These are phyloP conservation scores for Bipolaris cookei DNA, from an alignment of 2,329 filamentous ascomycete species.

Conservation along the genomic window DNA sequence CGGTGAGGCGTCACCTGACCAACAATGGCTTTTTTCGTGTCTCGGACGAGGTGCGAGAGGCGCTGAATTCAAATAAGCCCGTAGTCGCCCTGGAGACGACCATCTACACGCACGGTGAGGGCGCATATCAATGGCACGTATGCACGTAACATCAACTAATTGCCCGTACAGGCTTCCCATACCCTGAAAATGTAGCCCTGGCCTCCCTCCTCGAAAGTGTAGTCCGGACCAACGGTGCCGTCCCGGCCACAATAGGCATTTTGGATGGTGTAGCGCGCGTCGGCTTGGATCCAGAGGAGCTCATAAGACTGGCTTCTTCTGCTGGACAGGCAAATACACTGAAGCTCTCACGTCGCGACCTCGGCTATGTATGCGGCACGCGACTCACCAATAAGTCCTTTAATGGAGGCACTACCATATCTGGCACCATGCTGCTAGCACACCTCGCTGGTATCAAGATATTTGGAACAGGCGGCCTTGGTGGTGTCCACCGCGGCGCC, in stretches of 20 bases:
- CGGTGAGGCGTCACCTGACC: constrained; percentile 37
- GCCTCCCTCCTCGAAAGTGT: constrained; percentile 81
- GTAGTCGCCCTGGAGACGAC: constrained; percentile 94
- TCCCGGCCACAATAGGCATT: constrained; percentile 91
- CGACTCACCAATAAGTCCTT: constrained; percentile 70
- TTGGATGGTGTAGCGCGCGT: constrained; percentile 82
- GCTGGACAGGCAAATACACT: constrained; percentile 71
- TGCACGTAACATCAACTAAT: constrained; percentile 12
- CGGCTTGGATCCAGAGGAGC: constrained; percentile 74
- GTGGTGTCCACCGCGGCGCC: constrained; percentile 89
- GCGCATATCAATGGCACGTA: not conserved
- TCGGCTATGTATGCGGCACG: constrained; percentile 80
- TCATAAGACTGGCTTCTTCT: constrained; percentile 70
- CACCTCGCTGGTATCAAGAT: constrained; percentile 85
- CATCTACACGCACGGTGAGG: constrained; percentile 89
- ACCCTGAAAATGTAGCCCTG: constrained; percentile 74
- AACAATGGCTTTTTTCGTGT: constrained; percentile 67
- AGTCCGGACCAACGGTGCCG: constrained; percentile 75
- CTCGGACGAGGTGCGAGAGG: constrained; percentile 82
- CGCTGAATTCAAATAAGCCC: constrained; percentile 74
- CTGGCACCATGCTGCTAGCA: constrained; percentile 90
- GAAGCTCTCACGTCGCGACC: constrained; percentile 87
- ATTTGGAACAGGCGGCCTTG: constrained; percentile 93
- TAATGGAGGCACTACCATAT: constrained; percentile 90
- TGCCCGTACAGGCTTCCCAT: constrained; percentile 64